Evolutionary conservation across 164 flowering plant genomes (phyloP).

Genomic region (Magnolia officinalis): DNA sequence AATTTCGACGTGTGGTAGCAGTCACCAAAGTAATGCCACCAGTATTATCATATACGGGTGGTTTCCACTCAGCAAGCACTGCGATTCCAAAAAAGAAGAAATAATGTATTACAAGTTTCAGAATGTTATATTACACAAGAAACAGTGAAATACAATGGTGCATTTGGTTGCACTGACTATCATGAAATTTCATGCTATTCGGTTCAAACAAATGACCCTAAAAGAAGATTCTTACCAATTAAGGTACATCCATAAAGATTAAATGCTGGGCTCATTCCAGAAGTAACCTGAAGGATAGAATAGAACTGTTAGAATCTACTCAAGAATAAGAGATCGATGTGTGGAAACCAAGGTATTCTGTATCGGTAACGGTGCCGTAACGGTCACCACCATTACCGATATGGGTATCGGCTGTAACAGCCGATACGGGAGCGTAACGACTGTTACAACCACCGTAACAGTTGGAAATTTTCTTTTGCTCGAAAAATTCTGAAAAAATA

Average conservation of each 20-base stretch:
- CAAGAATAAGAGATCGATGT: background rate
- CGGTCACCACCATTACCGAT: too few species aligned
- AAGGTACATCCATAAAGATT: conserved; percentile 96
- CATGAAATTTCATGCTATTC: background rate
- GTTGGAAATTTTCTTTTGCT: too few species aligned
- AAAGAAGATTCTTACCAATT: conserved; percentile 49
- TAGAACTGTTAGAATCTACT: background rate
- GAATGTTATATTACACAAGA: background rate
- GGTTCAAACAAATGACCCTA: background rate
- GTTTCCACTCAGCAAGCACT: conserved; percentile 99
- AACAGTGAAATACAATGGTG: background rate
- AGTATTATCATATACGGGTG: conserved; percentile 86
- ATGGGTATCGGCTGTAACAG: too few species aligned
- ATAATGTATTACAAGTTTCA: background rate
- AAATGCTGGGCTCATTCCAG: conserved; percentile 98
- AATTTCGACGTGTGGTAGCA: conserved; percentile 94
- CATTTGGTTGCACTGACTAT: background rate
- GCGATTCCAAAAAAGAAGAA: conserved; percentile 16
- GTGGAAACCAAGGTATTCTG: background rate
- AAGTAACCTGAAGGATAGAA: conserved; percentile 63
- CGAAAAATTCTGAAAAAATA: too few species aligned
- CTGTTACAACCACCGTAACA: too few species aligned
- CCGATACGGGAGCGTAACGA: too few species aligned
- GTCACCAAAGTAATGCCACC: conserved; percentile 78
- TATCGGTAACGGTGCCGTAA: too few species aligned